Evolutionary conservation across 2,329 filamentous ascomycete species (phyloP), one percentile per base, ranked within the genome.

Genomic region (Hymenotorrendiella dingleyae): DNA sequence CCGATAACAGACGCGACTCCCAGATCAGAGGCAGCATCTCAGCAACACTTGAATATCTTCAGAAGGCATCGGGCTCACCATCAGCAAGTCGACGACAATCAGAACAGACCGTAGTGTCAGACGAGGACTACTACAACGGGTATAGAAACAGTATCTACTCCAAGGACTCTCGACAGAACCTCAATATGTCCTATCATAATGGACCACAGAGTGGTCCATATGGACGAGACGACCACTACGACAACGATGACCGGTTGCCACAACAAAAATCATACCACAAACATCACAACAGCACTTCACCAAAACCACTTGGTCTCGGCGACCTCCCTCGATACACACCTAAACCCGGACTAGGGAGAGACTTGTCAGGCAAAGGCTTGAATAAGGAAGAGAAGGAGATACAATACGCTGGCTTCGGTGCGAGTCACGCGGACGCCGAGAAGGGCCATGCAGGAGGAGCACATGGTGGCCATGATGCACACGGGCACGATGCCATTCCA

Each of bases 11-110:
- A 26, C 36, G 53, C 41, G 53, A 51, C 27, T 48, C 49, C 23
- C 47, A 43, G 14, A 53, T 55, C 30, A 42, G 53, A 26, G 33
- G 43, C 29, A 52, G 48, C 34, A 50, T 54, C 38, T 46, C 54
- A 43, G 43, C 45, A 23, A 54, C 53, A 4, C 48, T 55, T 30
- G 41, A 50, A 22, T 55, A 48, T 34, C 40, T 53, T 28, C 19
- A 16, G 12, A 12, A 34, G 23, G 28, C 14, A n/a, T 42, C 20
- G 19, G 7, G 24, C 37, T 21, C 23, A 37, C 41, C 27, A 19
- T n/a, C n/a, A n/a, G 19, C 10, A 22, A 35, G 16, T 46, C 34
- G 36, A 30, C 32, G 42, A 41, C 11, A 46, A 42, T 33, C 36
- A 47, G 47, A 49, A 45, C 45, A 36, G 41, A 46, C 22, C 41